Percentiles rank a stretch among this genome's conserved stretches.
phyloP scores from a whole-genome alignment of 177 flowering plant genomes.

The Vitis hybrid region DNA sequence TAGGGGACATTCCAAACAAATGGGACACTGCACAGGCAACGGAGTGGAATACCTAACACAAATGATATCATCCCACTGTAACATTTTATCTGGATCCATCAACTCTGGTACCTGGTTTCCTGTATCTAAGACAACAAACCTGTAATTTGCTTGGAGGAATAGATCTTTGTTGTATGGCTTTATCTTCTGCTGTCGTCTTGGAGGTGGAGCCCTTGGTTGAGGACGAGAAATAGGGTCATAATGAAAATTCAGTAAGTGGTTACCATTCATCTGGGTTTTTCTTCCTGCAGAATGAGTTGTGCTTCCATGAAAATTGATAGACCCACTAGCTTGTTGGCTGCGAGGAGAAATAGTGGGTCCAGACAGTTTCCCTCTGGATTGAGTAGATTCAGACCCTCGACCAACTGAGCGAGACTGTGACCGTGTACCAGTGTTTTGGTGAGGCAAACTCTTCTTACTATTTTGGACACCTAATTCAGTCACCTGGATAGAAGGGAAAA shows the following conservation, averaged over 20 bases:
- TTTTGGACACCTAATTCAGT: slow-evolving; percentile 28
- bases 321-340: slow-evolving; percentile 24
- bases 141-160: slow-evolving; percentile 93
- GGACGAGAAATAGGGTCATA: slow-evolving; percentile 80
- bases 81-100: slow-evolving; percentile 85
- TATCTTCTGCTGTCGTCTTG: slow-evolving; percentile 56
- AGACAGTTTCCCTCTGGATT: slow-evolving; percentile 28
- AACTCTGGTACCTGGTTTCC: slow-evolving; percentile 50
- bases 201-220: slow-evolving; percentile 57
- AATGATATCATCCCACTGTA: slow-evolving; percentile 87
- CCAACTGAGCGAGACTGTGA: slow-evolving; percentile 21
- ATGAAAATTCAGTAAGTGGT: slow-evolving; percentile 89
- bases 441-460: slow-evolving; percentile 26
- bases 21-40: slow-evolving; percentile 78
- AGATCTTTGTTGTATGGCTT: slow-evolving; percentile 92
- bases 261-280: slow-evolving; percentile 65
- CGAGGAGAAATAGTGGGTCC: slow-evolving; percentile 23
- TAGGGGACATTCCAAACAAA: slow-evolving; percentile 85
- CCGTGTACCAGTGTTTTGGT: slow-evolving; percentile 17
- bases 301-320: slow-evolving; percentile 29
- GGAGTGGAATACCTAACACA: slow-evolving; percentile 80
- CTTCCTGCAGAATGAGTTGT: slow-evolving; percentile 38
- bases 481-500: slow-evolving; percentile 35
- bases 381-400: slow-evolving; percentile 27
- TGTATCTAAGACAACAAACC: slow-evolving; percentile 79